phyloP scores from a whole-genome alignment of 257 asterid genomes.

The Nicotiana benthamiana region DNA sequence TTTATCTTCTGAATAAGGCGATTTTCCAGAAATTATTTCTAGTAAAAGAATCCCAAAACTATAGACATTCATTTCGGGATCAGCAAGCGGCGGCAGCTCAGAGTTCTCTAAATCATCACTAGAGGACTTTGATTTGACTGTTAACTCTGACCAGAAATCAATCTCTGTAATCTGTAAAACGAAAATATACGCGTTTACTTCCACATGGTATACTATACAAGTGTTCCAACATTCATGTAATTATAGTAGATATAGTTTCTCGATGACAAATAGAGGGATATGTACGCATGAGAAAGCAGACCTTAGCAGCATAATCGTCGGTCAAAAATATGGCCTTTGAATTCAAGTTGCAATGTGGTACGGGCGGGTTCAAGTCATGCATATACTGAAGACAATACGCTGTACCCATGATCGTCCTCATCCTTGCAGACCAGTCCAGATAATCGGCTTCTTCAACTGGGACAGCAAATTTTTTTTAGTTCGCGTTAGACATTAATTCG shows the following conservation, averaged over 20 bases:
- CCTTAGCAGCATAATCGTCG: conserved; percentile 92
- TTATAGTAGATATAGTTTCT: background rate
- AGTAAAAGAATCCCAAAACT: conserved; percentile 66
- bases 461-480: background rate
- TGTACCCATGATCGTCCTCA: conserved; percentile 69
- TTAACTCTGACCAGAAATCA: conserved; percentile 42
- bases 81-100: conserved; percentile 33
- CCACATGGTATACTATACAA: background rate
- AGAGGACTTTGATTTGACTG: conserved; percentile 34
- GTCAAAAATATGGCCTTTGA: conserved; percentile 71
- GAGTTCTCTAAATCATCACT: conserved; percentile 30
- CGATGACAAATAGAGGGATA: background rate
- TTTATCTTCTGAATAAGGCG: conserved; percentile 44
- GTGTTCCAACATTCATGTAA: background rate
- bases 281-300: background rate
- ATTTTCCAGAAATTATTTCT: conserved; percentile 76
- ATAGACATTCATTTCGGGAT: conserved; percentile 47
- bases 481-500: background rate
- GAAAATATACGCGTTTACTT: background rate
- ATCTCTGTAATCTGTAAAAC: conserved; percentile 13
- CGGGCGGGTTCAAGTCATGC: conserved; percentile 66
- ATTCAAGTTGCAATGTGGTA: conserved; percentile 56
- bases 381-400: conserved; percentile 74
- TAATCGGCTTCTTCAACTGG: conserved; percentile 82
- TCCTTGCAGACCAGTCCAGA: conserved; percentile 76